phyloP scores from a whole-genome alignment of 345 rosid genomes.

The Gossypium bickii region DNA sequence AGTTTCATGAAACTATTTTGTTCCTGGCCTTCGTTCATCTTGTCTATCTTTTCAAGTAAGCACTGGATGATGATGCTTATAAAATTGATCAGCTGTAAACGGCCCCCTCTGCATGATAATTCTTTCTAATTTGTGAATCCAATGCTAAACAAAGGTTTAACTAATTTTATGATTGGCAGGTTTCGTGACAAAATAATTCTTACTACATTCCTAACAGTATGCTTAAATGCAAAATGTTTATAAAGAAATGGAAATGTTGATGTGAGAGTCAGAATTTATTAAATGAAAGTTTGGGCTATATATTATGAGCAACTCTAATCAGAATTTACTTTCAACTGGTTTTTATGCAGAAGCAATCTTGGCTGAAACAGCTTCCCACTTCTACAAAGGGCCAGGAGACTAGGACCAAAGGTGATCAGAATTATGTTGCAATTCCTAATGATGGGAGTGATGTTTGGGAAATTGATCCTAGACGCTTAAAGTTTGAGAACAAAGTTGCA shows the following conservation, averaged over 20 bases:
- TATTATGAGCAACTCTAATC: not conserved
- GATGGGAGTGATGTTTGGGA: slow-evolving; percentile 99
- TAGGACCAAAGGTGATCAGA: slow-evolving; percentile 26
- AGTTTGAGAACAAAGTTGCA: slow-evolving; percentile 80
- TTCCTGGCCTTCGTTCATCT: not conserved
- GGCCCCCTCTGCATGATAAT: not conserved
- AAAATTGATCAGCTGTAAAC: not conserved
- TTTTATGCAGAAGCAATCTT: slow-evolving; percentile 36
- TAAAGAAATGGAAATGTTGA: not conserved
- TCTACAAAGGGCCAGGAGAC: slow-evolving; percentile 42
- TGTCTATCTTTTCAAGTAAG: not conserved
- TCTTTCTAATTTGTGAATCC: not conserved
- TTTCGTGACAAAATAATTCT: not conserved
- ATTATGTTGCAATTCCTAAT: slow-evolving; percentile 74
- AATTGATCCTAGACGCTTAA: slow-evolving; percentile 61
- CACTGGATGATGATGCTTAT: not conserved
- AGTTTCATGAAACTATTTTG: not conserved
- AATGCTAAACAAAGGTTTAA: not conserved
- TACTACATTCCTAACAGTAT: not conserved
- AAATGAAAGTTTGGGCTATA: not conserved
- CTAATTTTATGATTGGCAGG: not conserved
- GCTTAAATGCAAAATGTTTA: not conserved
- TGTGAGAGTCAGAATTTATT: not conserved
- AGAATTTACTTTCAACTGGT: slow-evolving; percentile 11
- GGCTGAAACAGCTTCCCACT: slow-evolving; percentile 43